phyloP scores from a whole-genome alignment of 305 asterid genomes.

The Coffea humblotiana region DNA sequence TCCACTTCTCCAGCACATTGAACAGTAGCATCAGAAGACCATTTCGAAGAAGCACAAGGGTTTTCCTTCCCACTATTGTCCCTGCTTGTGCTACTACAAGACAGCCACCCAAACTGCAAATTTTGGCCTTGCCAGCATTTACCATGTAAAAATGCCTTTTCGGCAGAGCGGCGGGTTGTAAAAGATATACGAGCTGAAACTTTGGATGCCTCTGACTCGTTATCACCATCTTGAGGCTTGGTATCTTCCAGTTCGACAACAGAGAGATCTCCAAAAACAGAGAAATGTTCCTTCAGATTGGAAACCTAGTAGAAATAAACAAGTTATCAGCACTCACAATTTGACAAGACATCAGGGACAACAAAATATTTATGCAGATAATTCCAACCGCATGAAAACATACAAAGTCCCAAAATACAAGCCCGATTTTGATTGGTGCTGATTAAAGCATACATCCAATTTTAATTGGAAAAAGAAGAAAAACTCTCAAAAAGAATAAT shows the following conservation, averaged over 20 bases:
- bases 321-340: background rate
- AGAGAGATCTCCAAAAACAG: slow-evolving; percentile 72
- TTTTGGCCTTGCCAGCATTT: slow-evolving; percentile 84
- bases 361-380: background rate
- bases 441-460: background rate
- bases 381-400: background rate
- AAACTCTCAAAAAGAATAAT: background rate
- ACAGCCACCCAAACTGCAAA: slow-evolving; percentile 69
- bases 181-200: slow-evolving; percentile 70
- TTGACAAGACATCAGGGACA: background rate
- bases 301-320: slow-evolving; percentile 48
- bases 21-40: slow-evolving; percentile 30
- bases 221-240: slow-evolving; percentile 40
- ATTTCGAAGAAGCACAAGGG: slow-evolving; percentile 36
- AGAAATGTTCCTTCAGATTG: slow-evolving; percentile 82
- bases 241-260: slow-evolving; percentile 67
- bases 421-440: background rate
- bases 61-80: slow-evolving; percentile 39
- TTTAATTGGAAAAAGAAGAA: slow-evolving; percentile 10
- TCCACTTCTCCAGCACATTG: slow-evolving; percentile 38
- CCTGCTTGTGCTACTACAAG: slow-evolving; percentile 41
- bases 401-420: background rate
- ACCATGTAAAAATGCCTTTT: slow-evolving; percentile 81
- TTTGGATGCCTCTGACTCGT: slow-evolving; percentile 37
- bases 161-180: slow-evolving; percentile 73